phyloP scores from a whole-genome alignment of 306 rosid genomes.

The Quercus parvula region DNA sequence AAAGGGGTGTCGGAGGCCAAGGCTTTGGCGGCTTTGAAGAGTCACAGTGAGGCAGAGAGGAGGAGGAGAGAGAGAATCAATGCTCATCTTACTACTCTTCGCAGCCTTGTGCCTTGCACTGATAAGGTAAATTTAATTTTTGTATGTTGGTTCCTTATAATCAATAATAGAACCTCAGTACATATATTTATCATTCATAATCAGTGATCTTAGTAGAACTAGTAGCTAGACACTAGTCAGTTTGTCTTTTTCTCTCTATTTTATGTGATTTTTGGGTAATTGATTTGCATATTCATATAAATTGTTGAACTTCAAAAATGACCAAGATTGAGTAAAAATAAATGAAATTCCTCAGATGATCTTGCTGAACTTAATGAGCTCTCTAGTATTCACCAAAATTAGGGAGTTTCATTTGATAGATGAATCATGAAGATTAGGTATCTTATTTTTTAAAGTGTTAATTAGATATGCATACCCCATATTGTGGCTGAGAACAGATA shows the following conservation, averaged over 20 bases:
- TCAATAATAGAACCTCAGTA: not conserved
- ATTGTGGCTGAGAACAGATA: no score
- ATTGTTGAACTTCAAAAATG: not conserved
- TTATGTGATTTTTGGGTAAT: not conserved
- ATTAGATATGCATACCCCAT: no score
- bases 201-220: not conserved
- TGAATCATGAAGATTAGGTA: not conserved
- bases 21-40: conserved; percentile 73
- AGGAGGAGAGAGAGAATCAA: conserved; percentile 89
- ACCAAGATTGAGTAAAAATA: not conserved
- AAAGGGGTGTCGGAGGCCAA: conserved; percentile 54
- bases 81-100: conserved; percentile 73
- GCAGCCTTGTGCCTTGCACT: conserved; percentile 58
- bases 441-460: no score
- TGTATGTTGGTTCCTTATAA: not conserved
- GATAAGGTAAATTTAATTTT: conserved; percentile 44
- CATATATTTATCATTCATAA: not conserved
- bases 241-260: not conserved
- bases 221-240: not conserved
- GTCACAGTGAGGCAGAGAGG: conserved; percentile 85
- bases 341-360: not conserved
- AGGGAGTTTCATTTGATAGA: not conserved
- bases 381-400: not conserved
- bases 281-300: not conserved
- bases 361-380: not conserved